Evolutionary conservation across 1,139 yeast species (phyloP).

Genomic region (Hansenula lynferdii): DNA sequence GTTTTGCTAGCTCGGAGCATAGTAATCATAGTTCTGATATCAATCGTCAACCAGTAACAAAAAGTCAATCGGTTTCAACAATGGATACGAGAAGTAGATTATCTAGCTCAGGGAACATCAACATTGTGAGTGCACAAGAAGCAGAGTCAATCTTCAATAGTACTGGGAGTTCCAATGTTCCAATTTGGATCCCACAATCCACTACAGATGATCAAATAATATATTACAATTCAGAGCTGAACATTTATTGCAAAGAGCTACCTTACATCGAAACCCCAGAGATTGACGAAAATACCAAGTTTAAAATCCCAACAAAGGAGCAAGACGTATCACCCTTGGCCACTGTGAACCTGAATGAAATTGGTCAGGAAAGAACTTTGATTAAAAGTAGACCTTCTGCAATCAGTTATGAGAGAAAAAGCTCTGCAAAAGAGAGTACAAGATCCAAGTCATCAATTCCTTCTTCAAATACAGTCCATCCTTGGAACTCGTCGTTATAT

Average conservation of each 20-base stretch:
- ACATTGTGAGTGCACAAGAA: conserved; percentile 28
- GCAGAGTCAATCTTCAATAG: conserved; percentile 30
- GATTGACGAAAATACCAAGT: conserved; percentile 27
- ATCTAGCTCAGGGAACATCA: conserved; percentile 15
- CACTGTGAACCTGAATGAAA: conserved; percentile 6
- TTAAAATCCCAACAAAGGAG: conserved; percentile 18
- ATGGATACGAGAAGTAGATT: conserved; percentile 2
- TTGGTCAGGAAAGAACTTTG: conserved; percentile 8
- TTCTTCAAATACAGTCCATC: conserved; percentile 18
- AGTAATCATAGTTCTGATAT: conserved; percentile 9
- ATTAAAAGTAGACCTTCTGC: conserved; percentile 11
- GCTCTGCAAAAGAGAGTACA: conserved; percentile 10
- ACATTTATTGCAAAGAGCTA: conserved; percentile 50
- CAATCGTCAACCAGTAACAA: background rate
- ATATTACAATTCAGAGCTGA: conserved; percentile 54
- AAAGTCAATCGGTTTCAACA: background rate
- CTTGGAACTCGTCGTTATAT: conserved; percentile 22
- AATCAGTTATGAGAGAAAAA: conserved; percentile 12
- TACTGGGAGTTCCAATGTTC: conserved; percentile 23
- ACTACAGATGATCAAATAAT: conserved; percentile 52
- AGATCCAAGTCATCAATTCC: conserved; percentile 15
- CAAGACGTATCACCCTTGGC: conserved; percentile 8
- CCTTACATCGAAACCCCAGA: conserved; percentile 41
- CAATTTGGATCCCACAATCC: conserved; percentile 53
- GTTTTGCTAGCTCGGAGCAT: conserved; percentile 19